Percentiles rank a stretch among this genome's conserved stretches.
Conservation (phyloP, 2,329 filamentous ascomycete genomes). For the Aspergillus felis region DNA sequence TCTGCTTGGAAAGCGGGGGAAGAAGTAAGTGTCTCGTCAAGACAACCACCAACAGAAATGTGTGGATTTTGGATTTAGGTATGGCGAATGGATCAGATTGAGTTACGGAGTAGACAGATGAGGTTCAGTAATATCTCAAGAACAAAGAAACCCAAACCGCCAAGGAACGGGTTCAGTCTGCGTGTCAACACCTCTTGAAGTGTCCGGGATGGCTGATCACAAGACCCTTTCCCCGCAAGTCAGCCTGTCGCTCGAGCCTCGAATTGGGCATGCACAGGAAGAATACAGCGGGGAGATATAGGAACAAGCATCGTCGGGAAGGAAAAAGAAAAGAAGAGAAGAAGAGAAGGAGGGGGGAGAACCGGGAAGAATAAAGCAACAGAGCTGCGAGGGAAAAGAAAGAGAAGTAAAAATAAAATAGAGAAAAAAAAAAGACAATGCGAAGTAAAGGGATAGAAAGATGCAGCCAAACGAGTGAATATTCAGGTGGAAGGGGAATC, state of each 20-base stretch:
- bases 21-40: not conserved
- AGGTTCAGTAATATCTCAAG: not conserved
- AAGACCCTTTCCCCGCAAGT: not conserved
- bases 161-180: not conserved
- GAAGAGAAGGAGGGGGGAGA: not conserved
- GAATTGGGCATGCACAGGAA: not conserved
- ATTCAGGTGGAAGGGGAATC: not conserved
- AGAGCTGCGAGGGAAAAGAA: not conserved
- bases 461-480: conserved; percentile 9
- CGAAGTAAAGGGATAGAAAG: conserved; percentile 10
- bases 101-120: not conserved
- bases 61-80: not conserved
- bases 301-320: not conserved
- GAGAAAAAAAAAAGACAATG: conserved; percentile 1
- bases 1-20: not conserved
- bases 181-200: not conserved
- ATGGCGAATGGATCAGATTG: not conserved
- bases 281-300: not conserved
- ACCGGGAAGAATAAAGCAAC: not conserved
- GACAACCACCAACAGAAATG: not conserved
- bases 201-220: not conserved
- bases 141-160: not conserved
- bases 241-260: not conserved
- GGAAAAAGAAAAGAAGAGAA: not conserved
- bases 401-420: not conserved